Base-by-base conservation (phyloP, 345 rosid genomes). In the Citrus unshiu region DNA sequence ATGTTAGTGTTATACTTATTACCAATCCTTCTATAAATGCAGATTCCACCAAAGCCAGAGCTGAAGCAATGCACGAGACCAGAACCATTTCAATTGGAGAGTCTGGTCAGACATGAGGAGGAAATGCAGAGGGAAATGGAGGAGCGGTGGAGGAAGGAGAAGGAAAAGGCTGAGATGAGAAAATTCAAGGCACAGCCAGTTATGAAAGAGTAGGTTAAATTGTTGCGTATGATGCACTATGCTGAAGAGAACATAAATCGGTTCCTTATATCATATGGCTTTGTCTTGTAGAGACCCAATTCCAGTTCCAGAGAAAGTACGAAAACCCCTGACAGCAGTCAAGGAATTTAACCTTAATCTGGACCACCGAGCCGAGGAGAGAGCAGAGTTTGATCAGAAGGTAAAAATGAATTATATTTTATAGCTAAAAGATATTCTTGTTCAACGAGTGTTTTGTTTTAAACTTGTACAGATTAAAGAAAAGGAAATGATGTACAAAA, bases 351-450 rank as follows among this genome's bases (percentile, higher is more conserved):
- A 89, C 73, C 95, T 89, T 69, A 93, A 90, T 74, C 87, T 87
- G 19, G 93, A 93, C 70, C 81, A 85, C 25, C 88, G 99, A 35
- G 94, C 97, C 1, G 92, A 83, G 5, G 97, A 91, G 43, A 88
- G 99, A 85, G 93, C 95, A 70, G 99, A 92, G 40, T 97, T 94
- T 74, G 98, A 97, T 82, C 92, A 97, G 0, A 94, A 92, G 87
- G 99, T 90, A 83, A 77, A 77, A 43, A 46, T 13, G 4, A 46
- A 46, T 12, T 46, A 10, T 3, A 46, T 13, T 12, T 43, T 43
- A 39, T 39, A 12, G 18, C 51, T 13, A 12, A 46, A 13, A 13
- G 18, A 13, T 12, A 13, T 1, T 46, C 51, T 43, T 2, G 78
- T 14, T n/a, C 7, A 14, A 21, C 19, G 22, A 18, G 58, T 54